A percentile compares a stretch with the other conserved stretches of the same genome.
Conservation (phyloP, 2,329 filamentous ascomycete genomes). For the Sordariomycetes sp. region DNA sequence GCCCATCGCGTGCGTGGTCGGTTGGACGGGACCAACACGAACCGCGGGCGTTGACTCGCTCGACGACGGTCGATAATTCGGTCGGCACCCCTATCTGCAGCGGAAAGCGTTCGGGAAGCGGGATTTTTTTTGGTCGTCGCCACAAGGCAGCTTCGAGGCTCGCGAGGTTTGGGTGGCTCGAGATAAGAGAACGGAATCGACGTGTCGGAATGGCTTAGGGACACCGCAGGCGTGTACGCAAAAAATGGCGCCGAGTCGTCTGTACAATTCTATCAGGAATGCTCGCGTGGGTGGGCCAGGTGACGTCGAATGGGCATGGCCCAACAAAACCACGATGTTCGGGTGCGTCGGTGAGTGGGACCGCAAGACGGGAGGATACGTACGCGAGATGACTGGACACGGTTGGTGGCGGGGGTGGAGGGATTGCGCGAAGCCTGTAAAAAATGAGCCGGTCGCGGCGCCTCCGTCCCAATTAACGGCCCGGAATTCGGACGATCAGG, state of each 20-base stretch:
- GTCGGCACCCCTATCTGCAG: neutral
- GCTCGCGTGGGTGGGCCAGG: neutral
- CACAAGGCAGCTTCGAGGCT: neutral
- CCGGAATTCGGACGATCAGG: neutral
- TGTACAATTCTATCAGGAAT: neutral
- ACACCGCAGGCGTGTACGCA: too few relatives aligned
- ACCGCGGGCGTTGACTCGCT: neutral
- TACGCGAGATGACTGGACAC: neutral
- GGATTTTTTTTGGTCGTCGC: neutral
- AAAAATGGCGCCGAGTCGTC: too few relatives aligned
- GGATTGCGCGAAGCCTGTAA: too few relatives aligned
- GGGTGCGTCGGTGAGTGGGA: too few relatives aligned
- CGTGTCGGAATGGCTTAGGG: neutral
- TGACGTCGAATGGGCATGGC: too few relatives aligned
- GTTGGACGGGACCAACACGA: neutral
- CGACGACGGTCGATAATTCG: neutral
- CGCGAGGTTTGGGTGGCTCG: neutral
- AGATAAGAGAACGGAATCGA: neutral
- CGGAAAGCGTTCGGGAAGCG: neutral
- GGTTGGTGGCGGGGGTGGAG: neutral
- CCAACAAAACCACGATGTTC: too few relatives aligned
- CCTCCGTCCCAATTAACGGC: neutral
- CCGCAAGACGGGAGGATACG: too few relatives aligned
- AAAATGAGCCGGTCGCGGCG: neutral
- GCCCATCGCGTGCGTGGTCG: neutral